Base-by-base conservation (phyloP, 2,329 filamentous ascomycete species). In the Botrytis tulipae region DNA sequence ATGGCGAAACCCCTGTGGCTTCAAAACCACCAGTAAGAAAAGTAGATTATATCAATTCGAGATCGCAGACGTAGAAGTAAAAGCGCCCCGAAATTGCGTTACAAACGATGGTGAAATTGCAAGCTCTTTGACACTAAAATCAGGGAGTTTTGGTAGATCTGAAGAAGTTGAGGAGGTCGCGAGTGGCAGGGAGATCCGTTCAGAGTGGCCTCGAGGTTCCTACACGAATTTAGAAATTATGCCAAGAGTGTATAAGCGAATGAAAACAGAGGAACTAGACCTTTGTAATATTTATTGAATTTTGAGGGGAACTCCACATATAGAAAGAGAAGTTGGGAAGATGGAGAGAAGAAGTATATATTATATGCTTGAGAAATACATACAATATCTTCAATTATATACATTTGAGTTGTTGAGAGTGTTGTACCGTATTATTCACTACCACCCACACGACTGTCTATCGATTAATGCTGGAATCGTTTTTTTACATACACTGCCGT, bases 1-100 rank as follows among this genome's bases (percentile, higher is more conserved):
- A 98, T 98, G 76, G 78, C 86, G 81, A 81, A 81, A 76, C 80
- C 81, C 78, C 80, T 82, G 82, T 82, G 82, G 82, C 75, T 76
- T 72, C 77, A 78, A 79, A 81, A 84, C 84, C 84, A 84, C 83
- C 82, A 80, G 74, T 74, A 75, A 72, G 35, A 42, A 75, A 74
- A 69, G 72, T 71, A 76, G 44, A 12, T 51, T 71, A 62, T 77
- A 75, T 79, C 77, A 78, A 80, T 78, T 78, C 76, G 78, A 76
- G 71, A 35, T 42, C 37, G 46, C 70, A 72, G 60, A 67, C 10
- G 44, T 73, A 37, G 68, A 68, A 29, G 48, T 48, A 60, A 37
- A 61, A 48, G 71, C 40, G 63, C 71, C 44, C 63, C 12, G 29
- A 22, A 32, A 29, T 40, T 57, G 46, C 32, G 44, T 42, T 61